phyloP scores from a whole-genome alignment of 140 eudicot genomes.

The Stevia rebaudiana region DNA sequence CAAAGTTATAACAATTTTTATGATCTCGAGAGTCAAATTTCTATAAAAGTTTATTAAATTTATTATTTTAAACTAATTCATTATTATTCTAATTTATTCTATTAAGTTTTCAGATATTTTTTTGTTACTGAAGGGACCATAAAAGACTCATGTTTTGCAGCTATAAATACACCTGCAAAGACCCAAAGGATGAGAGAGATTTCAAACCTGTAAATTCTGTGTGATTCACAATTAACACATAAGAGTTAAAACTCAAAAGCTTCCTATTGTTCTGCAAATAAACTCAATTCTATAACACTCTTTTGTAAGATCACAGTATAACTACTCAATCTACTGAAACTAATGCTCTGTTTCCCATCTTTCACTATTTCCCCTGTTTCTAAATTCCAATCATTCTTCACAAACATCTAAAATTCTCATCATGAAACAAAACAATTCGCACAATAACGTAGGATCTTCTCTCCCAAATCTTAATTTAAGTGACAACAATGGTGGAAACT shows the following conservation, averaged over 20 bases:
- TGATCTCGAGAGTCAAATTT: too few species aligned
- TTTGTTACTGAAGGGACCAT: not conserved
- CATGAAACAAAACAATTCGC: slow-evolving; percentile 26
- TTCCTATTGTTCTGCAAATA: not conserved
- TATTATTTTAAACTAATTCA: too few species aligned
- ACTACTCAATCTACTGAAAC: not conserved
- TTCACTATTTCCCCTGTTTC: slow-evolving; percentile 9
- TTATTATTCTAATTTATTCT: too few species aligned
- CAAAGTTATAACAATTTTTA: too few species aligned
- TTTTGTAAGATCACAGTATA: slow-evolving; percentile 5
- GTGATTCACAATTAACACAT: slow-evolving; percentile 20
- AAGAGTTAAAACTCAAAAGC: slow-evolving; percentile 17
- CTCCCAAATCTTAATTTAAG: slow-evolving; percentile 28
- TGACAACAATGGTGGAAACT: slow-evolving; percentile 23
- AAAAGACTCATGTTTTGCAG: slow-evolving; percentile 11
- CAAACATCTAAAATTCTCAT: not conserved
- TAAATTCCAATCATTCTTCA: slow-evolving; percentile 16
- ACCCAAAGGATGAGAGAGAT: slow-evolving; percentile 16
- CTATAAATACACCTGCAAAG: slow-evolving; percentile 34
- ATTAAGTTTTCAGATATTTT: not conserved
- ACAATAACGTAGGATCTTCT: slow-evolving; percentile 31
- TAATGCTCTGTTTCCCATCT: slow-evolving; percentile 15
- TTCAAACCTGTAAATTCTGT: slow-evolving; percentile 16
- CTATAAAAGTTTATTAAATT: too few species aligned
- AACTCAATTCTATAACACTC: slow-evolving; percentile 5